Percentiles rank a stretch among this genome's conserved stretches.
These are phyloP conservation scores for Stentor coeruleus DNA, from an alignment of 73 alveolate species.

Conservation along the genomic window DNA sequence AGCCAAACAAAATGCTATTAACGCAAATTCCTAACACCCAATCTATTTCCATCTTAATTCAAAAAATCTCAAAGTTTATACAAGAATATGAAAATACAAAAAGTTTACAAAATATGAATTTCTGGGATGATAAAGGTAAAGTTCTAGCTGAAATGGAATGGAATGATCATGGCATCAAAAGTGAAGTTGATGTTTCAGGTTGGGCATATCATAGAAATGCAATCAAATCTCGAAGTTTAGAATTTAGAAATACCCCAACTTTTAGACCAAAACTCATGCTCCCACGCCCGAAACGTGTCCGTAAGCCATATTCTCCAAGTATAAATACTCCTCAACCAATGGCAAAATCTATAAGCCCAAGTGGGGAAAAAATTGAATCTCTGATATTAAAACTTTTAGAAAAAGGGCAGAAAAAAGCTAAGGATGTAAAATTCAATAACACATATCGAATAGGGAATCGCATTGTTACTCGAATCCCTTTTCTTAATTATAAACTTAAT, in stretches of 20 bases:
- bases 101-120: too few species aligned
- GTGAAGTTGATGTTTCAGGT: too few species aligned
- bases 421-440: too few species aligned
- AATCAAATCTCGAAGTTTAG: background rate
- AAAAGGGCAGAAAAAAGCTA: background rate
- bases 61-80: too few species aligned
- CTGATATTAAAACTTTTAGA: background rate
- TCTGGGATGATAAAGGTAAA: too few species aligned
- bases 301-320: background rate
- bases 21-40: too few species aligned
- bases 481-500: background rate
- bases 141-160: too few species aligned
- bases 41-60: too few species aligned
- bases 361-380: background rate
- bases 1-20: too few species aligned
- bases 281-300: background rate
- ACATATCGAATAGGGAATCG: background rate
- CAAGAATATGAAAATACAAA: too few species aligned
- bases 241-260: background rate
- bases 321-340: background rate
- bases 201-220: background rate
- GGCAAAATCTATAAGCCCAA: background rate
- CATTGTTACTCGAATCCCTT: background rate
- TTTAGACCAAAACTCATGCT: conserved; percentile 5
- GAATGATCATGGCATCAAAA: too few species aligned